phyloP scores from a whole-genome alignment of 2,329 filamentous ascomycete genomes.

The Sporothrix mexicana region DNA sequence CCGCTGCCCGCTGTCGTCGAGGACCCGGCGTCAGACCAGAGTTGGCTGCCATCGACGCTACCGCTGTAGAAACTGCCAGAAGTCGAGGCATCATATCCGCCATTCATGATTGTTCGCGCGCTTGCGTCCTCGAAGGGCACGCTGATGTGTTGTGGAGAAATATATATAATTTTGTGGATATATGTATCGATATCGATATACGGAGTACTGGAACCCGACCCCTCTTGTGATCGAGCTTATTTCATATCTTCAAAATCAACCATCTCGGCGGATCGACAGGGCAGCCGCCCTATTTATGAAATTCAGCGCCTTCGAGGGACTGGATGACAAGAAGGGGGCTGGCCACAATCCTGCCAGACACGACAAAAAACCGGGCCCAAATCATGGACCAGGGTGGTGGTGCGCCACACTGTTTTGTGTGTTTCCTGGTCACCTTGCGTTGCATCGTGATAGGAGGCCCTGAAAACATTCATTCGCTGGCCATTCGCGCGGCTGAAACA shows the following conservation, averaged over 20 bases:
- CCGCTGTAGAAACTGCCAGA: not conserved
- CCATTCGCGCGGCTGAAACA: not conserved
- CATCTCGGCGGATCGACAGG: not conserved
- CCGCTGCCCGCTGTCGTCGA: not conserved
- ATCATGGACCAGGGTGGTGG: too few relatives aligned
- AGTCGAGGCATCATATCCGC: not conserved
- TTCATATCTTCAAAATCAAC: too few relatives aligned
- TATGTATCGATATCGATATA: too few relatives aligned
- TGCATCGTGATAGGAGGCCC: not conserved
- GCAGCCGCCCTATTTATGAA: not conserved
- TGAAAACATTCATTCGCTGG: not conserved
- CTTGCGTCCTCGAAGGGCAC: too few relatives aligned
- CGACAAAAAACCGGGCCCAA: too few relatives aligned
- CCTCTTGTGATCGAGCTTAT: too few relatives aligned
- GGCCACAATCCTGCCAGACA: not conserved
- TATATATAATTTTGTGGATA: too few relatives aligned
- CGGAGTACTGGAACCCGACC: too few relatives aligned
- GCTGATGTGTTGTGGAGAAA: too few relatives aligned
- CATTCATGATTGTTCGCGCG: not conserved
- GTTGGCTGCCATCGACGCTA: not conserved
- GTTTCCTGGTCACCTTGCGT: not conserved
- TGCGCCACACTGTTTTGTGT: too few relatives aligned
- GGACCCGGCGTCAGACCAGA: not conserved
- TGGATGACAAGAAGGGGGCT: not conserved
- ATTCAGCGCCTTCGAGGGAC: not conserved